Conservation (phyloP, 495 filamentous ascomycete species). For the Penicillium samsonianum region DNA sequence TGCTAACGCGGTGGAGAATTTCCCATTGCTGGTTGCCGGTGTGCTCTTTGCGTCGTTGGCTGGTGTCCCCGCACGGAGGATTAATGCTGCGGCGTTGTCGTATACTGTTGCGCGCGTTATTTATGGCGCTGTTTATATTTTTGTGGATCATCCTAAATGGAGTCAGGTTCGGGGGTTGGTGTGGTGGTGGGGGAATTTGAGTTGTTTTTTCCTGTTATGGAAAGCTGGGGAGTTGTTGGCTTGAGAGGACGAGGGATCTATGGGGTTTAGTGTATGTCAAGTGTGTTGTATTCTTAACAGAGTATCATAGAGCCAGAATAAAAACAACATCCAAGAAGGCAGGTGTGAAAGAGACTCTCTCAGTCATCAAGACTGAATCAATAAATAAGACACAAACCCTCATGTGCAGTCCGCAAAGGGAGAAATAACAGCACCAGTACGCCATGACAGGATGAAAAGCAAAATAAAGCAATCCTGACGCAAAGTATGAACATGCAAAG, state of each 20-base stretch:
- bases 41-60: constrained; percentile 25
- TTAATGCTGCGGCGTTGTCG: constrained; percentile 29
- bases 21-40: constrained; percentile 26
- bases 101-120: constrained; percentile 29
- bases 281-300: constrained; percentile 1
- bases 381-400: constrained; percentile 3
- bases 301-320: not conserved
- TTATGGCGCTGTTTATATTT: constrained; percentile 29
- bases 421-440: not conserved
- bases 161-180: constrained; percentile 21
- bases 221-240: constrained; percentile 15
- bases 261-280: not conserved
- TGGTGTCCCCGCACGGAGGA: constrained; percentile 19
- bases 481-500: constrained; percentile 2
- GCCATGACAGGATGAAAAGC: not conserved
- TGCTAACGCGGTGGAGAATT: constrained; percentile 51
- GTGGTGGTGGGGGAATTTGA: constrained; percentile 37
- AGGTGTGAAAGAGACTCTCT: not conserved
- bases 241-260: not conserved
- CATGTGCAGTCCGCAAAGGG: constrained; percentile 2
- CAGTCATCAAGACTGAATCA: constrained; percentile 3
- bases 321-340: not conserved
- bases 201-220: constrained; percentile 30
- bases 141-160: constrained; percentile 20
- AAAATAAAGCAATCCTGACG: constrained; percentile 1